A percentile compares a stretch with the other conserved stretches of the same genome.
phyloP scores from a whole-genome alignment of 1,139 yeast genomes.

The Yamadazyma sp. region DNA sequence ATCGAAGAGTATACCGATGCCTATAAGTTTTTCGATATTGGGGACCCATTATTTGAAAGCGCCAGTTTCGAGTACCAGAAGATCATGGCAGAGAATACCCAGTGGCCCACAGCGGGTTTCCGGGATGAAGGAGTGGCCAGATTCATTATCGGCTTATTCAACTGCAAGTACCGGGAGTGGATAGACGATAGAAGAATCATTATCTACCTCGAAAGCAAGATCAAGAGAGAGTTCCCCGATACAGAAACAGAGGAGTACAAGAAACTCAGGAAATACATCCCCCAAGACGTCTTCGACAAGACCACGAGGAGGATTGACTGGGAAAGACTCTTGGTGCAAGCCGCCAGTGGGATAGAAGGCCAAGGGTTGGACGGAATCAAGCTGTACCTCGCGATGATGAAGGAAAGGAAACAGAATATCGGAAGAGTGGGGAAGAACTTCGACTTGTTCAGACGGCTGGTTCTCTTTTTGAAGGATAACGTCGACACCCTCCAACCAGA shows the following conservation, averaged over 20 bases:
- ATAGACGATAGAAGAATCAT: constrained; percentile 8
- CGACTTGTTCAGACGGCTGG: neutral
- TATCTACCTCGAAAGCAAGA: neutral
- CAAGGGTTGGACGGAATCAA: constrained; percentile 4
- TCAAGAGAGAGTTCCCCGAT: neutral
- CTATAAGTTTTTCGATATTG: constrained; percentile 5
- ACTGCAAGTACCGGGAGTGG: constrained; percentile 10
- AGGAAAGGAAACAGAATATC: constrained; percentile 5
- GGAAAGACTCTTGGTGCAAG: constrained; percentile 6
- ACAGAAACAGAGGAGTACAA: neutral
- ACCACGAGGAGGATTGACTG: constrained; percentile 3
- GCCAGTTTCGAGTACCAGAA: constrained; percentile 4
- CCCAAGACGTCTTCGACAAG: constrained; percentile 1
- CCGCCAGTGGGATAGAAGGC: constrained; percentile 1
- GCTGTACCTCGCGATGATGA: constrained; percentile 6
- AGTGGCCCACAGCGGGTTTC: constrained; percentile 3
- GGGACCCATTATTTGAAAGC: constrained; percentile 6
- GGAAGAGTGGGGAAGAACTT: constrained; percentile 9
- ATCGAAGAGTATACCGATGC: constrained; percentile 6
- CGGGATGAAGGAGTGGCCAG: constrained; percentile 4
- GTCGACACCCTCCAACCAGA: constrained; percentile 7
- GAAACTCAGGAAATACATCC: neutral
- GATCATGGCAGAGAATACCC: neutral
- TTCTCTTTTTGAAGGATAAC: neutral
- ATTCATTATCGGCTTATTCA: constrained; percentile 8